A percentile compares a stretch with the other conserved stretches of the same genome.
Conservation (phyloP, 345 rosid genomes). For the Adansonia digitata region DNA sequence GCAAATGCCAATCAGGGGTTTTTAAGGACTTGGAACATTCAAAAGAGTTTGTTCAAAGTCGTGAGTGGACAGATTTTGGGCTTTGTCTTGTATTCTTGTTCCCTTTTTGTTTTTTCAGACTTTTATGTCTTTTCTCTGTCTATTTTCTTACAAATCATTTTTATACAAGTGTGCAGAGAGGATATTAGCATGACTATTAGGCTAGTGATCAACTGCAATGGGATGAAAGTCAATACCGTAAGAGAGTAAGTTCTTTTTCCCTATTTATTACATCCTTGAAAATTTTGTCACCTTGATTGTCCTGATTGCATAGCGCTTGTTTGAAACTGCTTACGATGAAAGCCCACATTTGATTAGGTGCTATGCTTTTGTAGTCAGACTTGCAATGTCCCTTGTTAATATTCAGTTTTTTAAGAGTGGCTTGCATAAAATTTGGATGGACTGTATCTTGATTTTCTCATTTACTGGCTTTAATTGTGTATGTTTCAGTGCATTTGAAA, state of each 20-base stretch:
- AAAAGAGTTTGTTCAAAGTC: not conserved
- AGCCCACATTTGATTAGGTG: not conserved
- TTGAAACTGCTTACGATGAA: not conserved
- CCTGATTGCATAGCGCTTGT: not conserved
- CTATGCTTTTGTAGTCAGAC: not conserved
- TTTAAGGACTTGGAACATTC: not conserved
- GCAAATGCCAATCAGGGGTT: not conserved
- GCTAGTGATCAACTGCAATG: slow-evolving; percentile 86
- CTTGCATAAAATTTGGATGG: not conserved
- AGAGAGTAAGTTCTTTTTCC: slow-evolving; percentile 50
- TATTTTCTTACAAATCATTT: not conserved
- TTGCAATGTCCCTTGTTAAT: not conserved
- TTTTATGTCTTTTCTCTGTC: not conserved
- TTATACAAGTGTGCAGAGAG: slow-evolving; percentile 1
- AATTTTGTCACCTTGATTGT: slow-evolving; percentile 4
- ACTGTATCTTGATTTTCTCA: not conserved
- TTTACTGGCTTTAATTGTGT: slow-evolving; percentile 18
- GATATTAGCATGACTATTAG: slow-evolving; percentile 67
- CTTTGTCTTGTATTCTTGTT: not conserved
- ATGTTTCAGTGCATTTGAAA: slow-evolving; percentile 78
- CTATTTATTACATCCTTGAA: not conserved
- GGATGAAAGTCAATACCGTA: slow-evolving; percentile 76
- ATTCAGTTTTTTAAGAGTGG: not conserved
- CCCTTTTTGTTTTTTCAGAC: not conserved
- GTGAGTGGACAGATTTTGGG: not conserved